phyloP scores from a whole-genome alignment of 2,329 filamentous ascomycete species.

The Xylaria sp. region DNA sequence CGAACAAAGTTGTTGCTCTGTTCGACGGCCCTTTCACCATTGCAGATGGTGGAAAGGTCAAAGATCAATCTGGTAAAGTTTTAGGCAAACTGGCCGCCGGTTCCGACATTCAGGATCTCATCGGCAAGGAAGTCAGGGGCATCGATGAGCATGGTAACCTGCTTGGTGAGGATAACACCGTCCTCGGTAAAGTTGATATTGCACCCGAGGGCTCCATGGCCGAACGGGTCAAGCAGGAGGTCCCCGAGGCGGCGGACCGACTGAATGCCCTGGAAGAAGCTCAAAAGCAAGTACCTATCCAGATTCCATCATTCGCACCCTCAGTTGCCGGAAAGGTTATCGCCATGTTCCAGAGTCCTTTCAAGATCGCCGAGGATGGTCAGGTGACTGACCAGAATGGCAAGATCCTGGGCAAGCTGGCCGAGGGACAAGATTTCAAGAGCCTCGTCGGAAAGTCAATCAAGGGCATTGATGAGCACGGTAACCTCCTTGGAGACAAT shows the following conservation, averaged over 20 bases:
- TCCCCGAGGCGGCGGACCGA: conserved; percentile 50
- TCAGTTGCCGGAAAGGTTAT: conserved; percentile 50
- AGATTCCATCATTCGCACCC: conserved; percentile 50
- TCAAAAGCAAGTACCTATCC: conserved; percentile 39
- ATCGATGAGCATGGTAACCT: conserved; percentile 73
- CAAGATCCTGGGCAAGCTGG: conserved; percentile 51
- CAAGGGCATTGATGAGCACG: conserved; percentile 73
- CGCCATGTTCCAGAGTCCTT: conserved; percentile 50
- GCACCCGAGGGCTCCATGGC: conserved; percentile 57
- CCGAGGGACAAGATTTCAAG: conserved; percentile 48
- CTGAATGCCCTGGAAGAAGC: conserved; percentile 58
- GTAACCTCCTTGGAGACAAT: conserved; percentile 74
- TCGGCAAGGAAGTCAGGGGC: conserved; percentile 73
- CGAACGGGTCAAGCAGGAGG: conserved; percentile 47
- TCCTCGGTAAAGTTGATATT: conserved; percentile 70
- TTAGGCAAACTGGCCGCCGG: conserved; percentile 57
- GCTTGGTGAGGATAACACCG: conserved; percentile 70
- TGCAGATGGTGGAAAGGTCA: conserved; percentile 67
- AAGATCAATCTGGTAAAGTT: conserved; percentile 66
- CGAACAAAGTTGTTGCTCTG: conserved; percentile 56
- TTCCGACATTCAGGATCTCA: conserved; percentile 53
- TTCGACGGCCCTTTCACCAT: conserved; percentile 63
- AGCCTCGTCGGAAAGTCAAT: conserved; percentile 66
- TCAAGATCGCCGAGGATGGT: conserved; percentile 59
- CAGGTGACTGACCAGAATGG: conserved; percentile 61